These are phyloP conservation scores for Arthrobotrys conoides DNA, from an alignment of 2,329 filamentous ascomycete genomes.

Conservation along the genomic window DNA sequence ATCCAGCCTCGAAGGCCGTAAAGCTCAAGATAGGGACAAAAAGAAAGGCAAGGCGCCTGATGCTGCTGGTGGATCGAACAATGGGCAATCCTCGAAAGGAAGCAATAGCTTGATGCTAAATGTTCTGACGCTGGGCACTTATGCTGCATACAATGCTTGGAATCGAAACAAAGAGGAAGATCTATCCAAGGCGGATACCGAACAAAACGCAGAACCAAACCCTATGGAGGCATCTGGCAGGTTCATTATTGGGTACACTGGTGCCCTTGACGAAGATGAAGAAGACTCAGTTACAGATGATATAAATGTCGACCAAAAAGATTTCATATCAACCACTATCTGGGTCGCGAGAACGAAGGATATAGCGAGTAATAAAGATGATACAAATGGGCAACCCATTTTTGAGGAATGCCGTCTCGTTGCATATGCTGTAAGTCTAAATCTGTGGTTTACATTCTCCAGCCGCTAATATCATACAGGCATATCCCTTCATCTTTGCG, in stretches of 20 bases:
- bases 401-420: constrained; percentile 63
- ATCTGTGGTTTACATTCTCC: neutral
- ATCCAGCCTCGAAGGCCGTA: neutral
- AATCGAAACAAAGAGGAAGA: constrained; percentile 46
- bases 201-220: constrained; percentile 22
- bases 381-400: constrained; percentile 41
- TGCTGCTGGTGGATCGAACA: constrained; percentile 24
- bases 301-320: constrained; percentile 30
- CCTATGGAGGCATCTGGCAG: constrained; percentile 47
- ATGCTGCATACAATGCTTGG: constrained; percentile 61
- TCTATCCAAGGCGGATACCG: constrained; percentile 18
- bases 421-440: constrained; percentile 62
- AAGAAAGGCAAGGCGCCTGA: constrained; percentile 22
- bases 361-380: constrained; percentile 34
- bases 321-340: constrained; percentile 49
- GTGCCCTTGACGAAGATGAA: constrained; percentile 61
- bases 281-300: constrained; percentile 14
- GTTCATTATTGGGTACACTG: constrained; percentile 63
- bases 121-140: constrained; percentile 64
- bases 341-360: constrained; percentile 43
- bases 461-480: constrained; percentile 41
- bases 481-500: constrained; percentile 79
- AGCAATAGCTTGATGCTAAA: constrained; percentile 58
- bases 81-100: constrained; percentile 35
- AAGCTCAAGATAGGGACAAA: constrained; percentile 27